phyloP scores from a whole-genome alignment of 2,329 filamentous ascomycete species.

The Lasiodiplodia gonubiensis region DNA sequence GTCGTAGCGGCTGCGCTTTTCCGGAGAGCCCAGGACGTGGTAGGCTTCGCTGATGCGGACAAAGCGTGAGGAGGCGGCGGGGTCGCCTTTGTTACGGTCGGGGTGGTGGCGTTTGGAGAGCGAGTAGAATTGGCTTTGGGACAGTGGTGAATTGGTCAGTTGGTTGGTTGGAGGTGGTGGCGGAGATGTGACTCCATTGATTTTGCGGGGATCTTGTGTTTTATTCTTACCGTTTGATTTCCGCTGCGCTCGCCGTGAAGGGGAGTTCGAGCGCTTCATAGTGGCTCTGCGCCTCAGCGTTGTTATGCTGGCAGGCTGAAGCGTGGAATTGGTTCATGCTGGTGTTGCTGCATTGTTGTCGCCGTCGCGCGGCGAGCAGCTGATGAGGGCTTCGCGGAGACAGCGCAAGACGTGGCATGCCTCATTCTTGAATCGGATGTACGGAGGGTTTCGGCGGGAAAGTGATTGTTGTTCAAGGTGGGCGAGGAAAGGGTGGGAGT shows the following conservation, averaged over 20 bases:
- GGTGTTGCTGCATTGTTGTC: slow-evolving; percentile 9
- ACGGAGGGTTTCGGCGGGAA: not conserved
- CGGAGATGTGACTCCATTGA: not conserved
- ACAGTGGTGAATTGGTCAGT: not conserved
- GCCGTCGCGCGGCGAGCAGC: slow-evolving; percentile 11
- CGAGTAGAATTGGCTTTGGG: slow-evolving; percentile 72
- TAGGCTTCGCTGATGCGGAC: slow-evolving; percentile 86
- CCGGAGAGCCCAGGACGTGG: slow-evolving; percentile 71
- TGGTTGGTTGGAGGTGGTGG: slow-evolving; percentile 22
- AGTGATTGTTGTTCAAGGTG: not conserved
- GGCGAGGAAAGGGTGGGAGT: not conserved
- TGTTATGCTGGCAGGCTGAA: slow-evolving; percentile 4
- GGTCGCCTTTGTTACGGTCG: slow-evolving; percentile 82
- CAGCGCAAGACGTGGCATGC: slow-evolving; percentile 25
- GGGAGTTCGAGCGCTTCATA: slow-evolving; percentile 83
- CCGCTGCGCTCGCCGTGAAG: slow-evolving; percentile 69
- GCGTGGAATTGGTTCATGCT: slow-evolving; percentile 26
- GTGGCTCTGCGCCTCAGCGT: slow-evolving; percentile 60
- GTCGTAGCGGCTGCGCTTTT: slow-evolving; percentile 83
- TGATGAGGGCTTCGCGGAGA: slow-evolving; percentile 5
- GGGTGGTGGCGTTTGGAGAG: slow-evolving; percentile 94
- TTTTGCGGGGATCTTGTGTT: not conserved
- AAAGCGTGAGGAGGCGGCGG: slow-evolving; percentile 75
- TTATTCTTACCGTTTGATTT: slow-evolving; percentile 78
- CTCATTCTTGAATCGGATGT: slow-evolving; percentile 10